A percentile compares a stretch with the other conserved stretches of the same genome.
Conservation (phyloP, 2,329 filamentous ascomycete species). For the Fusarium oxysporum region DNA sequence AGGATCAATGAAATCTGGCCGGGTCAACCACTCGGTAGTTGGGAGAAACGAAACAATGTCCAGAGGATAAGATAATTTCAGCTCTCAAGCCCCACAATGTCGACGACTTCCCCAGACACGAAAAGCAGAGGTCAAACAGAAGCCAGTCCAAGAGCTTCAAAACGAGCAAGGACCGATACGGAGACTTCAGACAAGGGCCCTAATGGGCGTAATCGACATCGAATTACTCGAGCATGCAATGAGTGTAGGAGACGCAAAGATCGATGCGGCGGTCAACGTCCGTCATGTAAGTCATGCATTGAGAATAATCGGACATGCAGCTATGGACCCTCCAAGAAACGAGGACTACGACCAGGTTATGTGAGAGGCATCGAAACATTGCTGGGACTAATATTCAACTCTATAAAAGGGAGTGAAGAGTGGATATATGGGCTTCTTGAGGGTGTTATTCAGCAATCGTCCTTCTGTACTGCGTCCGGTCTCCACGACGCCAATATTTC, state of each 20-base stretch:
- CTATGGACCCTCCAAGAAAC: slow-evolving; percentile 16
- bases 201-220: neutral
- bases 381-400: neutral
- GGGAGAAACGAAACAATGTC: neutral
- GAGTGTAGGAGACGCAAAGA: slow-evolving; percentile 9
- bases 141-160: neutral
- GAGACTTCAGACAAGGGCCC: neutral
- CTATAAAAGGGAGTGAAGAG: neutral
- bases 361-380: slow-evolving; percentile 17
- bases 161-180: neutral
- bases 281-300: neutral
- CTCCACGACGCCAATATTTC: neutral
- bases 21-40: neutral
- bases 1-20: neutral
- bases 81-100: neutral
- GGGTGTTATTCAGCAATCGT: accelerated
- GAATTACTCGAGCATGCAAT: slow-evolving; percentile 14
- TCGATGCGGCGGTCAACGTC: neutral
- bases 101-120: neutral
- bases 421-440: neutral
- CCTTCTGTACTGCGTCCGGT: accelerated
- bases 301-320: neutral
- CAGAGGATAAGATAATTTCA: neutral
- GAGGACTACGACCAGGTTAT: neutral
- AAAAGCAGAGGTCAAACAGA: neutral